These are phyloP conservation scores for Diutina neorugosa DNA, from an alignment of 1,139 yeast species.

Conservation along the genomic window DNA sequence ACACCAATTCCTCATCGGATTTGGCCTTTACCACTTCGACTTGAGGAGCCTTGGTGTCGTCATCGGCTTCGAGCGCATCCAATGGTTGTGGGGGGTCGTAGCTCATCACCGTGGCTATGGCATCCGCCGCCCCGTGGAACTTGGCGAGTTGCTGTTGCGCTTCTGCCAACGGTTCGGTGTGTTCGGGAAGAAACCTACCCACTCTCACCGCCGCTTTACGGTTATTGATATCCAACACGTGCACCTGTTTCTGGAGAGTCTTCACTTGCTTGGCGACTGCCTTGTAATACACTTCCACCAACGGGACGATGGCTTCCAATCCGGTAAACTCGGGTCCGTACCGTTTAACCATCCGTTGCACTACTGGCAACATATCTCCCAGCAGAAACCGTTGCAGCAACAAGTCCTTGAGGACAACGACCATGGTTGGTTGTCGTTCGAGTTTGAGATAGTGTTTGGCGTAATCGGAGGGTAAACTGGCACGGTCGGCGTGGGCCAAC, in stretches of 20 bases:
- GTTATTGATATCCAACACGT: slow-evolving; percentile 26
- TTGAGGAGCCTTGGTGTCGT: neutral
- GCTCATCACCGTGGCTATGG: slow-evolving; percentile 30
- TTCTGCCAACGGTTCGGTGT: slow-evolving; percentile 29
- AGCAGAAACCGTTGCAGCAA: slow-evolving; percentile 35
- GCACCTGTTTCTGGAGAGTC: slow-evolving; percentile 21
- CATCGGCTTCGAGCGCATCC: neutral
- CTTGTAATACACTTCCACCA: slow-evolving; percentile 27
- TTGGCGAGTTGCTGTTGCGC: slow-evolving; percentile 27
- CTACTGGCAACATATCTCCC: slow-evolving; percentile 37
- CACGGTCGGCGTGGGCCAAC: slow-evolving; percentile 5
- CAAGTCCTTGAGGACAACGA: slow-evolving; percentile 41
- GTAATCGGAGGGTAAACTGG: slow-evolving; percentile 5
- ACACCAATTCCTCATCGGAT: slow-evolving; percentile 24
- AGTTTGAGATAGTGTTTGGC: slow-evolving; percentile 10
- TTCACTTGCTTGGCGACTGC: slow-evolving; percentile 28
- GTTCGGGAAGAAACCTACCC: slow-evolving; percentile 50
- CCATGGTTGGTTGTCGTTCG: slow-evolving; percentile 25
- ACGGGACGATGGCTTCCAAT: neutral
- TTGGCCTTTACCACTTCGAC: slow-evolving; percentile 14
- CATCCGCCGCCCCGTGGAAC: slow-evolving; percentile 31
- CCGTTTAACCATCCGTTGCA: slow-evolving; percentile 39
- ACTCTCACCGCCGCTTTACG: slow-evolving; percentile 50
- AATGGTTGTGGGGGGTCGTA: slow-evolving; percentile 12
- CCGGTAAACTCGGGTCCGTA: slow-evolving; percentile 11